Base-by-base conservation (phyloP, 805 yeast species). In the Saccharomycopsis fibuligera region DNA sequence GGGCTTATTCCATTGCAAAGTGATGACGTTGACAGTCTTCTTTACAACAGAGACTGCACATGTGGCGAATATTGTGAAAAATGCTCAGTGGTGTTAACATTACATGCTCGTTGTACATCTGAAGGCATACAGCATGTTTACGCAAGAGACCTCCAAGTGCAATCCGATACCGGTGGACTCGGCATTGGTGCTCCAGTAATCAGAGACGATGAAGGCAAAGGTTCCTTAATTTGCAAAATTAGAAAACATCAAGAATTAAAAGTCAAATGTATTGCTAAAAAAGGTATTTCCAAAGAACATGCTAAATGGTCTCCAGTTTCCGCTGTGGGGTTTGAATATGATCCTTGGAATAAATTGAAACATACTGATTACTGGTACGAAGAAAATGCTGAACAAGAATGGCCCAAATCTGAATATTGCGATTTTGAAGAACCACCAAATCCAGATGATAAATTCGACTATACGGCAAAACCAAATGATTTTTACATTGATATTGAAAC, bases 281-380 rank as follows among this genome's bases (percentile, higher is more conserved):
- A 93, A 70, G 99, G 98, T 39, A 89, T 89, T 51, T 86, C 96
- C 44, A 90, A 90, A 64, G 99, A 93, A 64, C 99, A 93, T 63
- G 96, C 99, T 44, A 93, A 93, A 62, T 93, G 99, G 99, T 83
- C 93, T 5, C 97, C 99, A 10, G 85, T 95, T 57, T 77, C 97
- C 0, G 98, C 98, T 21, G 78, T 91, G 48, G 97, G 95, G 17
- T 91, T 91, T 60, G 99, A 91, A 66, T 91, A 91, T 62, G 99
- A 91, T 61, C 99, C 99, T n/a, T 91, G 96, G 95, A 93, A 93
- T 68, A 93, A 91, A 68, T 74, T 93, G 60, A 83, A 86, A 62
- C 99, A 93, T 64, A 93, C 99, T 0, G 96, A 89, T 59, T 86
- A 78, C 62, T 93, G 99, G 99, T 87, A 84, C 64, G 99, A 93